These are phyloP conservation scores for Blastobotrys elegans DNA, from an alignment of 1,139 yeast species.

Conservation along the genomic window DNA sequence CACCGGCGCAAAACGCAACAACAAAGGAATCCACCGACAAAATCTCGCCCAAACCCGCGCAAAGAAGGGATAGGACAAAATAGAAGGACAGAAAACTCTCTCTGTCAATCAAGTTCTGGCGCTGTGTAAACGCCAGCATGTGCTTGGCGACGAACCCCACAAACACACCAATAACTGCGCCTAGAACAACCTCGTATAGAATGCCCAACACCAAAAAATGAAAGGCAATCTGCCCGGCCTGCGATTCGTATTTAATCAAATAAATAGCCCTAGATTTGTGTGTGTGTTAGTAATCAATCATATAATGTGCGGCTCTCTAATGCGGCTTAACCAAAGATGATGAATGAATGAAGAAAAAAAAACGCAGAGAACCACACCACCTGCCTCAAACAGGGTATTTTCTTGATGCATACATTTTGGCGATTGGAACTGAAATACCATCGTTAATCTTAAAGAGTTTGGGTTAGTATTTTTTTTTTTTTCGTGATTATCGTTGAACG, in stretches of 20 bases:
- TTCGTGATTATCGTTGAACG: no score
- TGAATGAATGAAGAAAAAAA: no score
- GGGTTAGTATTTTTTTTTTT: no score
- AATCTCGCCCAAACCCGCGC: slow-evolving; percentile 92
- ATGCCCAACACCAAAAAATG: slow-evolving; percentile 82
- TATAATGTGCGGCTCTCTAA: no score
- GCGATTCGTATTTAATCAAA: slow-evolving; percentile 60
- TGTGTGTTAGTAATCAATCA: no score
- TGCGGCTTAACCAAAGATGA: no score
- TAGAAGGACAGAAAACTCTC: slow-evolving; percentile 93
- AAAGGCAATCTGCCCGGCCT: slow-evolving; percentile 64
- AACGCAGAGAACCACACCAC: no score
- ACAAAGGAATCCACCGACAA: slow-evolving; percentile 89
- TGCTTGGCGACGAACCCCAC: slow-evolving; percentile 77
- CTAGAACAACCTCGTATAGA: slow-evolving; percentile 83
- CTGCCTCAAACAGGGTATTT: no score
- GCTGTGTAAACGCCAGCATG: slow-evolving; percentile 74
- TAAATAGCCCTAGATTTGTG: slow-evolving; percentile 51
- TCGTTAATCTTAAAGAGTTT: no score
- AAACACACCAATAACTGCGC: slow-evolving; percentile 67
- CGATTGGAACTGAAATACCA: slow-evolving; percentile 97
- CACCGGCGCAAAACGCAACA: slow-evolving; percentile 93
- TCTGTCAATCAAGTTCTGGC: slow-evolving; percentile 71
- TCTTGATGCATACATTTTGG: slow-evolving; percentile 39
- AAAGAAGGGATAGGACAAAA: slow-evolving; percentile 74